Evolutionary conservation across 257 asterid species (phyloP).

Genomic region (Petunia axillaris): DNA sequence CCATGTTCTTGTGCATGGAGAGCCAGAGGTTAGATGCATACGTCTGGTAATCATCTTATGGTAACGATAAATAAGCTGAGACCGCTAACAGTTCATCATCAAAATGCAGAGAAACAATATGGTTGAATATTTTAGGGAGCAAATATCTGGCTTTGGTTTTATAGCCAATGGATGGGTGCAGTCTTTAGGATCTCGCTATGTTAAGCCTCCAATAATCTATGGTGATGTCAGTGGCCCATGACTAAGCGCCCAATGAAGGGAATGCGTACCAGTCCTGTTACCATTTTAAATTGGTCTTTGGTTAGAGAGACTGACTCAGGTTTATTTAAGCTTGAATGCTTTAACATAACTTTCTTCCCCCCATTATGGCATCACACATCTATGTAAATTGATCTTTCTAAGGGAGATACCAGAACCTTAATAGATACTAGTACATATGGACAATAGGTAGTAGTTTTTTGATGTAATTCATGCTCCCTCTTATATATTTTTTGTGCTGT

Average conservation of each 20-base stretch:
- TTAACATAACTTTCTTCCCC: neutral
- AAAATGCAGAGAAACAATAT: constrained; percentile 83
- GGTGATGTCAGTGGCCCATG: constrained; percentile 99
- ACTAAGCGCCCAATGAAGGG: constrained; percentile 99
- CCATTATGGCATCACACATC: neutral
- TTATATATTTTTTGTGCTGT: too few species aligned
- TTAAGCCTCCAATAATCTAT: constrained; percentile 96
- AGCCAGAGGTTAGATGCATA: constrained; percentile 77
- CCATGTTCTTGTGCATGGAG: constrained; percentile 98
- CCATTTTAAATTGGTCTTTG: constrained; percentile 98
- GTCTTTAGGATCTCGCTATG: constrained; percentile 96
- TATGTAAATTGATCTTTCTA: neutral
- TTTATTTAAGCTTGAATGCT: constrained; percentile 12
- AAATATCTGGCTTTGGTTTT: constrained; percentile 93
- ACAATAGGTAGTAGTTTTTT: too few species aligned
- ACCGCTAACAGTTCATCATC: constrained; percentile 24
- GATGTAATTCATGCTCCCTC: too few species aligned
- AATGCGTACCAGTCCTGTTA: constrained; percentile 99
- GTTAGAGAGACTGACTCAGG: constrained; percentile 98
- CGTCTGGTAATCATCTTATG: neutral
- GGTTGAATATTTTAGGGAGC: constrained; percentile 99
- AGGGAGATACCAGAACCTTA: too few species aligned
- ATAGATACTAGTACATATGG: too few species aligned
- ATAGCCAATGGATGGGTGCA: constrained; percentile 99
- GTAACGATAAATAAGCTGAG: neutral